Conservation (phyloP, 2,329 filamentous ascomycete genomes). For the Cucurbitaria berberidis region DNA sequence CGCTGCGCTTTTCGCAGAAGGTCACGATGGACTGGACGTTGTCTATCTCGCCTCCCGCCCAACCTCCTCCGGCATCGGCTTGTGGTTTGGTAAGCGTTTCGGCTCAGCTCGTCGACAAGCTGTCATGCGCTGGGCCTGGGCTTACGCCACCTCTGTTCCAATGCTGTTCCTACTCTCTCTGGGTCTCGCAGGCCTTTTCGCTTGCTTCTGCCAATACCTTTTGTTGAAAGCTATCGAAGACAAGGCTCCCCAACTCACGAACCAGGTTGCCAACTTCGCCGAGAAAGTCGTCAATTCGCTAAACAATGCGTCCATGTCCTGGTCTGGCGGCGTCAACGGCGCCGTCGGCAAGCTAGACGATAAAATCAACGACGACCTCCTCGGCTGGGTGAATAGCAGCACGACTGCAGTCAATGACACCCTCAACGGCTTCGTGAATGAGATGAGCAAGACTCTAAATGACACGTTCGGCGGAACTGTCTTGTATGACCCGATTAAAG, state of each 20-base stretch:
- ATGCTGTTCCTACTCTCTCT: constrained; percentile 88
- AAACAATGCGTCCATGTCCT: constrained; percentile 73
- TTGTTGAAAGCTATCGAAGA: constrained; percentile 76
- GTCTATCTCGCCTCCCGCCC: constrained; percentile 87
- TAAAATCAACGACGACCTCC: constrained; percentile 82
- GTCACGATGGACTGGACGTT: constrained; percentile 82
- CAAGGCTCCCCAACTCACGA: constrained; percentile 75
- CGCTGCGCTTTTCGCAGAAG: constrained; percentile 69
- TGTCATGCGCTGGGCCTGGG: constrained; percentile 80
- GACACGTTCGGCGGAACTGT: constrained; percentile 81
- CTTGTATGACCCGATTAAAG: constrained; percentile 76
- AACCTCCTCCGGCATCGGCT: constrained; percentile 72
- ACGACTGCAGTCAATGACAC: constrained; percentile 85
- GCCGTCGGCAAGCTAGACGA: constrained; percentile 69
- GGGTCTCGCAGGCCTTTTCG: constrained; percentile 79
- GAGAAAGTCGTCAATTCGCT: constrained; percentile 76
- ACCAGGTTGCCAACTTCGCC: constrained; percentile 79
- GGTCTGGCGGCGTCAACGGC: constrained; percentile 77
- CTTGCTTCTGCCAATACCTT: constrained; percentile 81
- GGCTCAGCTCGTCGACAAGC: constrained; percentile 69
- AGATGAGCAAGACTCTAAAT: constrained; percentile 77
- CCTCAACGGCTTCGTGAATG: constrained; percentile 78
- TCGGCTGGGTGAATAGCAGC: constrained; percentile 85
- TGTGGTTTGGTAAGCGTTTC: constrained; percentile 72
- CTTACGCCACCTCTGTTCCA: constrained; percentile 83